Conservation (phyloP, 1,284 basidiomycete genomes). For the Ceratobasidium theobromae region DNA sequence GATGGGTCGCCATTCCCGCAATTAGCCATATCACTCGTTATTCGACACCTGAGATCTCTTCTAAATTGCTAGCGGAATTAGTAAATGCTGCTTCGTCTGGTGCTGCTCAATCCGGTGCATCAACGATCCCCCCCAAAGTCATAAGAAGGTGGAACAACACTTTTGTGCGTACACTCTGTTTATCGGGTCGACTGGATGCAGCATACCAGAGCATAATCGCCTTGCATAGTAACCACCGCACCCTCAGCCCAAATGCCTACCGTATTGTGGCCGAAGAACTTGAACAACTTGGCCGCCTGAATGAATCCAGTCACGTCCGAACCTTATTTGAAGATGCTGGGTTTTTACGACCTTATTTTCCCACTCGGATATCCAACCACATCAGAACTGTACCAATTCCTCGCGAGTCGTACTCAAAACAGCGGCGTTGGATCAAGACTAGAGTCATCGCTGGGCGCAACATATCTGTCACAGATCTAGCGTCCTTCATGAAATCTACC, state of each 20-base stretch:
- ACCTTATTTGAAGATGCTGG: background rate
- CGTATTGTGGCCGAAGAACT: conserved; percentile 13
- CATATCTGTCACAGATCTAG: background rate
- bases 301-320: background rate
- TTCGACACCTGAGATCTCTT: conserved; percentile 9
- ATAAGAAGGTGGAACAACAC: conserved; percentile 15
- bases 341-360: background rate
- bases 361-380: background rate
- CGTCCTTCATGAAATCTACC: conserved; percentile 8
- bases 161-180: conserved; percentile 8
- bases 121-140: conserved; percentile 3
- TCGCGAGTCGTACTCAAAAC: background rate
- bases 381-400: background rate
- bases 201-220: conserved; percentile 2
- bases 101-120: background rate
- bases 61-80: conserved; percentile 14
- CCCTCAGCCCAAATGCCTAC: background rate
- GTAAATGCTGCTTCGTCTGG: background rate
- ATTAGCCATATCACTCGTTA: conserved; percentile 16
- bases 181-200: conserved; percentile 12
- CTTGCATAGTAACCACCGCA: background rate
- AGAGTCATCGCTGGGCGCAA: background rate
- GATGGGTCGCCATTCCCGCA: background rate
- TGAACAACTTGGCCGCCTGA: background rate
- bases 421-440: conserved; percentile 1